phyloP scores from a whole-genome alignment of 306 rosid species.

The Quercus bicolor region DNA sequence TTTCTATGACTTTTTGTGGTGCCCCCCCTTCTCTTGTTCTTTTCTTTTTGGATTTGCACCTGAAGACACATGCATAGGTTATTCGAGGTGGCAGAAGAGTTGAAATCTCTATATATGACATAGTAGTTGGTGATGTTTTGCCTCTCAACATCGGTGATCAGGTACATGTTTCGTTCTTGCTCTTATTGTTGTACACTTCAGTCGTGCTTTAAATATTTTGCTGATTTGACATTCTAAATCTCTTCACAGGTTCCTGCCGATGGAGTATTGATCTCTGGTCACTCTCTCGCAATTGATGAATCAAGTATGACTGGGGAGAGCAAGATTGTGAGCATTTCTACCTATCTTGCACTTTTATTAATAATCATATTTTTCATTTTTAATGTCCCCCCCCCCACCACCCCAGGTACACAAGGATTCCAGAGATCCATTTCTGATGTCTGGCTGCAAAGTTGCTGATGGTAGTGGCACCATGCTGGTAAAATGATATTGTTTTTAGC shows the following conservation, averaged over 20 bases:
- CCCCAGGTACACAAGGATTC: conserved; percentile 64
- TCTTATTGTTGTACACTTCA: conserved; percentile 17
- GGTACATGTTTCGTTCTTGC: conserved; percentile 34
- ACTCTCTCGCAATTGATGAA: conserved; percentile 89
- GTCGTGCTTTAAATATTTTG: conserved; percentile 9
- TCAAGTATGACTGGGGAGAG: conserved; percentile 99
- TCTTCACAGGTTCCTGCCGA: conserved; percentile 82
- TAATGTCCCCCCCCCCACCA: no score
- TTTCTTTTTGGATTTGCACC: conserved; percentile 1
- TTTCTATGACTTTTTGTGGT: background rate
- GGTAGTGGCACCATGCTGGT: conserved; percentile 91
- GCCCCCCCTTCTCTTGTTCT: background rate
- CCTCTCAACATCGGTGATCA: conserved; percentile 89
- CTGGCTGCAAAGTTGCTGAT: conserved; percentile 96
- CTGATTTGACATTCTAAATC: conserved; percentile 16
- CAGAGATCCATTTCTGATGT: conserved; percentile 68
- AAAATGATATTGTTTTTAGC: conserved; percentile 6
- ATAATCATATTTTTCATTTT: background rate
- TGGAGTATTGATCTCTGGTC: conserved; percentile 75
- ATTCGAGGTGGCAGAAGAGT: conserved; percentile 83
- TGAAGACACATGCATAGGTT: conserved; percentile 47
- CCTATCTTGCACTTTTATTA: conserved; percentile 4
- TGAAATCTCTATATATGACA: conserved; percentile 82
- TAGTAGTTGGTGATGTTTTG: conserved; percentile 90
- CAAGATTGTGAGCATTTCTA: conserved; percentile 64